phyloP scores from a whole-genome alignment of 345 rosid genomes.

The Acer campestre region DNA sequence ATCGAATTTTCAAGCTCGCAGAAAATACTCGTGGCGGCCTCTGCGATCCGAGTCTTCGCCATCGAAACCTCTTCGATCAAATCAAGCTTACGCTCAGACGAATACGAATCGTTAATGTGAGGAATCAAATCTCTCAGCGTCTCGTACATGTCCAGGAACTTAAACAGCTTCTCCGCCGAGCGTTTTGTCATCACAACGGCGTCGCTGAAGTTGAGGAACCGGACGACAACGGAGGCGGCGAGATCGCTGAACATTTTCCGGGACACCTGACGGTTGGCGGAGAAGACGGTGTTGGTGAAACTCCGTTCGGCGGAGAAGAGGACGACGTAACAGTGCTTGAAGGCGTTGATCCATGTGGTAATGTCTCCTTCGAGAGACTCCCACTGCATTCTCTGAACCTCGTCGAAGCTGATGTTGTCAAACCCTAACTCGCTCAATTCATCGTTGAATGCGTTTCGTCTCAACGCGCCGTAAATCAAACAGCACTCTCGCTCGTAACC shows the following conservation, averaged over 20 bases:
- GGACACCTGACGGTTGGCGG: constrained; percentile 28
- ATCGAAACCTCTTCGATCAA: constrained; percentile 40
- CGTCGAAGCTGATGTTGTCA: constrained; percentile 65
- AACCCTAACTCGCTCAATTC: constrained; percentile 53
- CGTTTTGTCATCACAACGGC: constrained; percentile 64
- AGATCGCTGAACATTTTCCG: constrained; percentile 53
- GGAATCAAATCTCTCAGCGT: constrained; percentile 51
- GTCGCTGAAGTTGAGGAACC: constrained; percentile 63
- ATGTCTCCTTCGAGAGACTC: constrained; percentile 75
- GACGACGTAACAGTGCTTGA: constrained; percentile 48
- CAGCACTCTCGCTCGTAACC: constrained; percentile 78
- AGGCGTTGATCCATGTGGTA: constrained; percentile 52
- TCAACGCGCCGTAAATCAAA: constrained; percentile 41
- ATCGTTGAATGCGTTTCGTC: constrained; percentile 58
- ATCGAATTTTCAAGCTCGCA: constrained; percentile 80
- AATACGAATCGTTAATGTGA: constrained; percentile 23
- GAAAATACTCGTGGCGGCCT: constrained; percentile 62
- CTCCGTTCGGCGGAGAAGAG: constrained; percentile 53
- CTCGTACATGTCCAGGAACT: constrained; percentile 81
- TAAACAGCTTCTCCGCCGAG: constrained; percentile 77
- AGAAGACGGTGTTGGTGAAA: constrained; percentile 50
- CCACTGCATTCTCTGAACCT: constrained; percentile 73
- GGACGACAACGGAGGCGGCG: constrained; percentile 41
- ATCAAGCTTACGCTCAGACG: constrained; percentile 23
- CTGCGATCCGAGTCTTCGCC: constrained; percentile 54